Conservation (phyloP, 345 rosid genomes). For the Pugionium dolabratum region DNA sequence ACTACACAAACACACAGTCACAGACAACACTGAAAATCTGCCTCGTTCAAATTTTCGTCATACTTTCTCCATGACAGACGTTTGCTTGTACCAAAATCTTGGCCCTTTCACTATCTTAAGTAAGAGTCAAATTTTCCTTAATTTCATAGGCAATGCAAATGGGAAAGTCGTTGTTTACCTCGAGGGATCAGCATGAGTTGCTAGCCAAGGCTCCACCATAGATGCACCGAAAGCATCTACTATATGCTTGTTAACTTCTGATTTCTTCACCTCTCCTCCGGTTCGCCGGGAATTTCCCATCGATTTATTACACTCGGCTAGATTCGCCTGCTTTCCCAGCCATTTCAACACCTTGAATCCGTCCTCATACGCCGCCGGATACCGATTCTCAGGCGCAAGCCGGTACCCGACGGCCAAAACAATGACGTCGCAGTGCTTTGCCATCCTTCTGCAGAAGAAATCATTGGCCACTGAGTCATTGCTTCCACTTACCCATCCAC, state of each 20-base stretch:
- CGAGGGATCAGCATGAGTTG: constrained; percentile 90
- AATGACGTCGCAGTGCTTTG: constrained; percentile 77
- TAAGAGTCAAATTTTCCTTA: not conserved
- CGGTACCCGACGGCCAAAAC: constrained; percentile 93
- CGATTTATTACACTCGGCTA: constrained; percentile 79
- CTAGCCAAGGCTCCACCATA: constrained; percentile 95
- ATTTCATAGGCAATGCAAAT: constrained; percentile 15
- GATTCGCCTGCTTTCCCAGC: constrained; percentile 94
- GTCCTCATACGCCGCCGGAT: constrained; percentile 86
- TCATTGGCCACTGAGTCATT: constrained; percentile 89
- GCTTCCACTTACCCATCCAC: constrained; percentile 96
- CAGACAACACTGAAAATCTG: not conserved
- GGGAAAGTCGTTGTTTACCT: constrained; percentile 48
- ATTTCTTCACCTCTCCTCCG: constrained; percentile 65
- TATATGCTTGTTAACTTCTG: constrained; percentile 58
- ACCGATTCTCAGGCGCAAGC: constrained; percentile 80
- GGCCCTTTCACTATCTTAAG: constrained; percentile 2
- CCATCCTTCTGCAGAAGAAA: constrained; percentile 73
- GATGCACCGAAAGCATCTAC: constrained; percentile 85
- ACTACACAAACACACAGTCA: not conserved
- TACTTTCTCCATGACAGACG: not conserved
- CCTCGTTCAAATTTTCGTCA: not conserved
- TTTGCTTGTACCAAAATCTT: not conserved
- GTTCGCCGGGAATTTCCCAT: constrained; percentile 53
- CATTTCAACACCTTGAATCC: constrained; percentile 82